These are phyloP conservation scores for Kodamaea sagamina DNA, from an alignment of 805 yeast species.

Conservation along the genomic window DNA sequence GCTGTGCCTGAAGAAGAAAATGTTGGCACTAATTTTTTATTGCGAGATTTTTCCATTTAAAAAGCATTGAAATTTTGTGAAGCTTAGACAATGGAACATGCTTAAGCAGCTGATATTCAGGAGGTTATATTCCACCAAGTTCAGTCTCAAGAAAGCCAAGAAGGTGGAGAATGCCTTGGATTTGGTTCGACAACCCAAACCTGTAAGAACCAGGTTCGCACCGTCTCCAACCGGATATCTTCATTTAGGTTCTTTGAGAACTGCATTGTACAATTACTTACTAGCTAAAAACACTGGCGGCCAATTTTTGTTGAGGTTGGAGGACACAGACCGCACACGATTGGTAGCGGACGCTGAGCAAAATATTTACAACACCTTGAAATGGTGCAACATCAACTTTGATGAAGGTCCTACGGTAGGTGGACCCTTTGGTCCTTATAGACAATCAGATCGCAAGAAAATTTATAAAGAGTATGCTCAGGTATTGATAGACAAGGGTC, in stretches of 20 bases:
- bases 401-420: conserved; percentile 82
- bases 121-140: conserved; percentile 7
- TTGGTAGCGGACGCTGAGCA: conserved; percentile 80
- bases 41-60: neutral
- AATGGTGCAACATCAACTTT: conserved; percentile 72
- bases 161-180: neutral
- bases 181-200: conserved; percentile 23
- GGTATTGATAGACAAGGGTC: conserved; percentile 57
- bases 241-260: conserved; percentile 92
- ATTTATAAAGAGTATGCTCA: conserved; percentile 67
- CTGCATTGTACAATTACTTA: conserved; percentile 87
- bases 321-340: conserved; percentile 89
- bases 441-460: conserved; percentile 76
- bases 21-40: conserved; percentile 1
- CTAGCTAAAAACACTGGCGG: conserved; percentile 81
- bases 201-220: conserved; percentile 90
- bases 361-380: conserved; percentile 70
- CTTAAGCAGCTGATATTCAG: conserved; percentile 1
- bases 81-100: conserved; percentile 1
- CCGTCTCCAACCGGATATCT: conserved; percentile 97
- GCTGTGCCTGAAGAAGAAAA: neutral
- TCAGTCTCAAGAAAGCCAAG: conserved; percentile 10
- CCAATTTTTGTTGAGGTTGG: conserved; percentile 76
- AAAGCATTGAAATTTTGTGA: conserved; percentile 1
- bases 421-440: conserved; percentile 68